Percentiles rank a stretch among this genome's conserved stretches.
phyloP scores from a whole-genome alignment of 2,329 filamentous ascomycete species.

The Beauveria australis region DNA sequence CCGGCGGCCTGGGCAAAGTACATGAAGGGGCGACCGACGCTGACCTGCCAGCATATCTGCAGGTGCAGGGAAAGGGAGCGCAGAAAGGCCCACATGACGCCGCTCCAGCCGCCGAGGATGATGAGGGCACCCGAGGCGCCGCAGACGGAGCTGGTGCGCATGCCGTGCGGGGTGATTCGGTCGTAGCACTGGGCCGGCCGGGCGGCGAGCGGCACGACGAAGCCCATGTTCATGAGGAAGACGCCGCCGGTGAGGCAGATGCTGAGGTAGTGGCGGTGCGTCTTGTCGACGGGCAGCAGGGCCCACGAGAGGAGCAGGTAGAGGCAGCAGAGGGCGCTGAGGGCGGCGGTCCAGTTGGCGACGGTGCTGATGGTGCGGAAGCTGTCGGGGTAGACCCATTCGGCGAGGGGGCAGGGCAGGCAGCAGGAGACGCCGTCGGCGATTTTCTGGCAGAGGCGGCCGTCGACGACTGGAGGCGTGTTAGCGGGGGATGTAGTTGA shows the following conservation, averaged over 20 bases:
- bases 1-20: constrained; percentile 71
- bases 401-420: constrained; percentile 78
- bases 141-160: constrained; percentile 73
- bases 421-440: constrained; percentile 59
- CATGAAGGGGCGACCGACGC: constrained; percentile 85
- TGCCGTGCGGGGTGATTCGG: constrained; percentile 85
- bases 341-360: constrained; percentile 78
- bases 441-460: constrained; percentile 44
- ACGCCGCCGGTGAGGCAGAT: constrained; percentile 74
- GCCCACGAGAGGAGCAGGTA: constrained; percentile 76
- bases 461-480: constrained; percentile 42
- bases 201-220: constrained; percentile 77
- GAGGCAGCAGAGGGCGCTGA: constrained; percentile 59
- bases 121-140: constrained; percentile 83
- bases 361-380: constrained; percentile 52
- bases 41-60: constrained; percentile 95
- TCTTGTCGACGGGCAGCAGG: constrained; percentile 77
- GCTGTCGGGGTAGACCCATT: constrained; percentile 61
- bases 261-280: constrained; percentile 85
- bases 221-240: constrained; percentile 77
- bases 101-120: constrained; percentile 76
- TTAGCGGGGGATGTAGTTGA: constrained; percentile 6
- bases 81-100: constrained; percentile 84
- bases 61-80: constrained; percentile 87
- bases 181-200: constrained; percentile 79